Percentiles rank a stretch among this genome's conserved stretches.
These are phyloP conservation scores for Linnemannia schmuckeri DNA, from an alignment of 192 early-diverging fungal species.

Conservation along the genomic window DNA sequence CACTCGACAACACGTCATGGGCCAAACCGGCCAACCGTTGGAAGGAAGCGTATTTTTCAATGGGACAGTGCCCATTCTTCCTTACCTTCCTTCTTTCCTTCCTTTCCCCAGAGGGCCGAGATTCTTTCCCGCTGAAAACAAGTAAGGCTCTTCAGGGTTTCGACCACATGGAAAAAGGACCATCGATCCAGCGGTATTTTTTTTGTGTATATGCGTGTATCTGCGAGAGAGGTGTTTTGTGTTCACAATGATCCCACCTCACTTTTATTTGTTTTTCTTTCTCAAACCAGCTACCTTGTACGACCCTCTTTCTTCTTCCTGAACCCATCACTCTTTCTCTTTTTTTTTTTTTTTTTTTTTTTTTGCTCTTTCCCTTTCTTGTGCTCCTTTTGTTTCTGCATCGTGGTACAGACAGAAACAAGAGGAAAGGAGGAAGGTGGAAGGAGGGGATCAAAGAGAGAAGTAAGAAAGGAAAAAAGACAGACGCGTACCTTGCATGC, in stretches of 20 bases:
- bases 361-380: neutral
- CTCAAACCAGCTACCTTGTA: constrained; percentile 6
- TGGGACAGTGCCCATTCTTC: neutral
- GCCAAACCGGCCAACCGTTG: neutral
- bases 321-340: neutral
- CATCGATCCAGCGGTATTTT: constrained; percentile 4
- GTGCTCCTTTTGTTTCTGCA: neutral
- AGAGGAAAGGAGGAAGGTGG: neutral
- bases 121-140: neutral
- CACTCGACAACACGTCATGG: neutral
- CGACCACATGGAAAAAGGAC: neutral
- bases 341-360: neutral
- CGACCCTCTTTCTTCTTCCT: neutral
- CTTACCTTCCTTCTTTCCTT: neutral
- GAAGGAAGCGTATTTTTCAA: neutral
- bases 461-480: neutral
- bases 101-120: neutral
- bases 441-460: no score
- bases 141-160: neutral
- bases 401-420: constrained; percentile 1
- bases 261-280: neutral
- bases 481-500: constrained; percentile 1
- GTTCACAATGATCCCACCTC: neutral
- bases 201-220: neutral
- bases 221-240: neutral